Base-by-base conservation (phyloP, 805 yeast species). In the Candida khao-thaluensis region DNA sequence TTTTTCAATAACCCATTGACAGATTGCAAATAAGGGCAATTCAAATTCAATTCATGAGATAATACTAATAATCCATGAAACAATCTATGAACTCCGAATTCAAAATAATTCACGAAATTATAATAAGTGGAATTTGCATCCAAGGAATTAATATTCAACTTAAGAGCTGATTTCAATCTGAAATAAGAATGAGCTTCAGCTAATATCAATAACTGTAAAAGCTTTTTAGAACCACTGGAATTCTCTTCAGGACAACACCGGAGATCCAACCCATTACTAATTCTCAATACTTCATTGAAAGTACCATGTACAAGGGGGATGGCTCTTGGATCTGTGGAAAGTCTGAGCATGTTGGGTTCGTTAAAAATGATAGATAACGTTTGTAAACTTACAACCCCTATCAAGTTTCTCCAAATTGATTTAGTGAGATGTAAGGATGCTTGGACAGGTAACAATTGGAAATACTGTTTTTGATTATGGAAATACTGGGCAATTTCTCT, bases 341-440 rank as follows among this genome's bases (percentile, higher is more conserved):
- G 39, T n/a, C 22, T 26, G 29, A 43, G 26, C 2, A 50, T 35
- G 36, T 52, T 44, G 5, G 45, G 40, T 30, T 51, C 49, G 30
- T 51, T 57, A 39, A 48, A 48, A 9, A 52, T 41, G 8, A 54
- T 43, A 7, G 57, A 43, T 7, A 51, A 38, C 5, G 45, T 10
- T 9, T 50, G 53, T 17, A 54, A 43, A 38, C 52, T 41, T 7
- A 51, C 35, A 4, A 25, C 15, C 5, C 27, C 8, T 10, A 52
- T 37, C 17, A 49, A 26, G 20, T 38, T 42, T 30, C 38, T 52
- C 50, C 49, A 48, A 26, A 37, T 22, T 9, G 39, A 14, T 24
- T 37, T 36, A 12, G 17, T 33, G 15, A 45, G 16, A 14, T 11
- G 16, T 12, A 24, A 41, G 11, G 3, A 33, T 8, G 43, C 23